Conservation (phyloP, 2,329 filamentous ascomycete genomes). For the Chrysoporthe deuterocubensis region DNA sequence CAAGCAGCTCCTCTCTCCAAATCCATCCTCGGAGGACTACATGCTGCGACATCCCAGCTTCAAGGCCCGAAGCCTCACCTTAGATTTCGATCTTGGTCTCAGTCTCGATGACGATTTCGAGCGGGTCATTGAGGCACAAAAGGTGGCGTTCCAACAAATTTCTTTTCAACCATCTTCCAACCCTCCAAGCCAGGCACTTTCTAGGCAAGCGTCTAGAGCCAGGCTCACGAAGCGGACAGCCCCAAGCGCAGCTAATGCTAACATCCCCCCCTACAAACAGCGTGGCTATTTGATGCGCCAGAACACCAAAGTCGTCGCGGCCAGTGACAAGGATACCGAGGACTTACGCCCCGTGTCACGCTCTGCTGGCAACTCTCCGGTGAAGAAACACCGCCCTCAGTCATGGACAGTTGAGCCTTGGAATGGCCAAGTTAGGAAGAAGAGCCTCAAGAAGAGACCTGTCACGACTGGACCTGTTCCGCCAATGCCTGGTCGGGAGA, state of each 20-base stretch:
- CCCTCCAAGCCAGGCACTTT: constrained; percentile 24
- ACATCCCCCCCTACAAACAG: constrained; percentile 69
- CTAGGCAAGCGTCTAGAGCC: constrained; percentile 52
- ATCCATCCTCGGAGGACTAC: constrained; percentile 45
- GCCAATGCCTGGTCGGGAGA: constrained; percentile 85
- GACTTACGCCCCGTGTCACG: constrained; percentile 55
- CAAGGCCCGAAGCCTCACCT: constrained; percentile 80
- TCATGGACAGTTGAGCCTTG: constrained; percentile 97
- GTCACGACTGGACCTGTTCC: constrained; percentile 68
- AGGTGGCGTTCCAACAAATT: constrained; percentile 69
- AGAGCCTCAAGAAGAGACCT: constrained; percentile 64
- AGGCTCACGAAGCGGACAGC: constrained; percentile 25
- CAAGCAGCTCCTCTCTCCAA: constrained; percentile 40
- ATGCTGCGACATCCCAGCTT: constrained; percentile 71
- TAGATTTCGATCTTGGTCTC: constrained; percentile 81
- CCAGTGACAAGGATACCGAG: constrained; percentile 75
- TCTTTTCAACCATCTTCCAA: constrained; percentile 28
- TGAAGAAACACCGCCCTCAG: constrained; percentile 79
- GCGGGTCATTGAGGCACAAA: constrained; percentile 92
- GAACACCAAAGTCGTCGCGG: constrained; percentile 95
- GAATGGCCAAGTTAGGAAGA: constrained; percentile 78
- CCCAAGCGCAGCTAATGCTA: constrained; percentile 51
- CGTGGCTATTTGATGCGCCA: constrained; percentile 98
- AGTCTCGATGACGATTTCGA: constrained; percentile 93
- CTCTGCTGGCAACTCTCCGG: constrained; percentile 69